A percentile compares a stretch with the other conserved stretches of the same genome.
phyloP scores from a whole-genome alignment of 208 protist genomes.

The Leishmania martiniquensis region DNA sequence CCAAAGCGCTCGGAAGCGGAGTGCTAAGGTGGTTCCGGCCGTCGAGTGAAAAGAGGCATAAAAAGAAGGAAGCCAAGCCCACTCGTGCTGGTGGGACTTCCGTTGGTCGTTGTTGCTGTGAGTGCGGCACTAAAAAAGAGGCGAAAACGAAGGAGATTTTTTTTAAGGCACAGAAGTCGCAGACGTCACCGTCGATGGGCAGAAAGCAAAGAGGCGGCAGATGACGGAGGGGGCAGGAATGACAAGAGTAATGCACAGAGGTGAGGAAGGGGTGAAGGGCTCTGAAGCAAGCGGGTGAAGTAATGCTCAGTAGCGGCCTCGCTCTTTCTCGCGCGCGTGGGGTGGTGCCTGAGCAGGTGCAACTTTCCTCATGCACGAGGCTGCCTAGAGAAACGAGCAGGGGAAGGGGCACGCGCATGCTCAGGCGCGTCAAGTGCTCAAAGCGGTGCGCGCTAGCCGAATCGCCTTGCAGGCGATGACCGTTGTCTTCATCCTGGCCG shows the following conservation, averaged over 20 bases:
- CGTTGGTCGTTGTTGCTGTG: neutral
- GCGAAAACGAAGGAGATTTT: neutral
- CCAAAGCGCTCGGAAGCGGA: neutral
- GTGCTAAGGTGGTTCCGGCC: neutral
- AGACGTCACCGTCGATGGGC: neutral
- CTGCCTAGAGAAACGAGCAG: neutral
- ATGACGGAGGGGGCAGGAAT: neutral
- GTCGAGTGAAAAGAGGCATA: neutral
- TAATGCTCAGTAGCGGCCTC: neutral
- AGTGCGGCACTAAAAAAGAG: neutral
- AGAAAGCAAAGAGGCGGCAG: neutral
- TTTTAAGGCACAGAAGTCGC: neutral
- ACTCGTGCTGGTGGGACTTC: neutral
- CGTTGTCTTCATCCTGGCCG: neutral
- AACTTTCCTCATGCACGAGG: neutral
- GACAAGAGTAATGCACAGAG: neutral
- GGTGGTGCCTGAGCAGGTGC: neutral
- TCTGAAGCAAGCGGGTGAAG: neutral
- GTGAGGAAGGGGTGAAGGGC: no score
- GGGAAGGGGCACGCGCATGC: neutral
- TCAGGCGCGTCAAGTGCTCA: neutral
- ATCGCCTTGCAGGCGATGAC: neutral
- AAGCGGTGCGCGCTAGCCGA: neutral
- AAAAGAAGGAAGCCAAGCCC: constrained; percentile 6
- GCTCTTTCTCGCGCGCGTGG: neutral